These are phyloP conservation scores for Incumbomyces lentus DNA, from an alignment of 2,329 filamentous ascomycete species.

Conservation along the genomic window DNA sequence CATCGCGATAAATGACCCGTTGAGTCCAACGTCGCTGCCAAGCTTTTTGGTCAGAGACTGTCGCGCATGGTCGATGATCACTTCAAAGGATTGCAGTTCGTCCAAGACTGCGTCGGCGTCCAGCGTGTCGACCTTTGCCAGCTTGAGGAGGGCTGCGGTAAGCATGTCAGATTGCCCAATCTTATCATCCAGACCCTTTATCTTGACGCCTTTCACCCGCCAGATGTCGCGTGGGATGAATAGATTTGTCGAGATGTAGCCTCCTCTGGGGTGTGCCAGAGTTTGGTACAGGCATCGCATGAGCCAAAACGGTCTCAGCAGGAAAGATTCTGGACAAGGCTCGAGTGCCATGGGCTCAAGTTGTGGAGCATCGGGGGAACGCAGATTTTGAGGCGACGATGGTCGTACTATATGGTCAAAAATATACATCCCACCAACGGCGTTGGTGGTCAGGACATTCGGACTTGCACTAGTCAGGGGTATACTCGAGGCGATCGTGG, in stretches of 20 bases:
- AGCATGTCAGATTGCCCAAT: constrained; percentile 82
- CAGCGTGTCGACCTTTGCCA: constrained; percentile 72
- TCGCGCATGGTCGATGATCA: constrained; percentile 78
- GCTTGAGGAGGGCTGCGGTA: constrained; percentile 75
- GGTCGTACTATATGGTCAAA: constrained; percentile 71
- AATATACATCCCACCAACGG: constrained; percentile 59
- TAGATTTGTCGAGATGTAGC: constrained; percentile 80
- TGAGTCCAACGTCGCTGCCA: constrained; percentile 83
- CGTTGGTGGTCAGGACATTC: constrained; percentile 35
- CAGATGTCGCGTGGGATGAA: constrained; percentile 91
- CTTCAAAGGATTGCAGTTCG: constrained; percentile 85
- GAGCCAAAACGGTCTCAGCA: constrained; percentile 94
- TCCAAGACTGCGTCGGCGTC: constrained; percentile 88
- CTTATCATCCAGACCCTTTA: constrained; percentile 88
- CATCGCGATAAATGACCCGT: constrained; percentile 63
- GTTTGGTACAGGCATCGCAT: constrained; percentile 93
- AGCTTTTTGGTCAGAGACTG: constrained; percentile 66
- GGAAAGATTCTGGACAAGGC: constrained; percentile 76
- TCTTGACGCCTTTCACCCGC: constrained; percentile 85
- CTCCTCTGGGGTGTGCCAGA: constrained; percentile 78
- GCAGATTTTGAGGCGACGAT: constrained; percentile 38
- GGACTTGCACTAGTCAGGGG: constrained; percentile 58
- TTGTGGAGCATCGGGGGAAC: constrained; percentile 52
- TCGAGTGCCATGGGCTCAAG: constrained; percentile 65
- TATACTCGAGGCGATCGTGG: constrained; percentile 44